A percentile compares a stretch with the other conserved stretches of the same genome.
phyloP scores from a whole-genome alignment of 1,284 basidiomycete genomes.

The Ganoderma lucidum region DNA sequence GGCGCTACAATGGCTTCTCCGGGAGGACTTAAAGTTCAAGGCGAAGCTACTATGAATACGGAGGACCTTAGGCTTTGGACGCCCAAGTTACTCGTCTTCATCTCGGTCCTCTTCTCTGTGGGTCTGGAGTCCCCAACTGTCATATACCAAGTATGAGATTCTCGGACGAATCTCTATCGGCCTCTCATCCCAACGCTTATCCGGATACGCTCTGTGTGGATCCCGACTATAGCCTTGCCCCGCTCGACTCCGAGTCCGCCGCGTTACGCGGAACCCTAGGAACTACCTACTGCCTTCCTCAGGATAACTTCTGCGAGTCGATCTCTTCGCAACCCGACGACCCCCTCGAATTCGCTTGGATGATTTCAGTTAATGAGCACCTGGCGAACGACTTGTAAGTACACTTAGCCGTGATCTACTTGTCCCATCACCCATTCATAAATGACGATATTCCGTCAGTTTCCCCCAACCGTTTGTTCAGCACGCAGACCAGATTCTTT shows the following conservation, averaged over 20 bases:
- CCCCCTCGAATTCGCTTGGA: not conserved
- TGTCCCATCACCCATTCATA: not conserved
- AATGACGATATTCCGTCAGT: not conserved
- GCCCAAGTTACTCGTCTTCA: not conserved
- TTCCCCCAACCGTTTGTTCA: not conserved
- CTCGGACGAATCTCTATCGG: not conserved
- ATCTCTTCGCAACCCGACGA: not conserved
- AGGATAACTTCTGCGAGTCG: not conserved
- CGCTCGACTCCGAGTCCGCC: not conserved
- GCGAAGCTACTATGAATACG: slow-evolving; percentile 4
- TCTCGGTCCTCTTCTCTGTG: not conserved
- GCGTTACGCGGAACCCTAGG: not conserved
- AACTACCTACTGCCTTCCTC: not conserved
- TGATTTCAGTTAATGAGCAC: not conserved
- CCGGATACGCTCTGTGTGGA: not conserved
- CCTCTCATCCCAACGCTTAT: not conserved
- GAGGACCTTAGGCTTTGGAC: not conserved
- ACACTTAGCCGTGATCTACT: not conserved
- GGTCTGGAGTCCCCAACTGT: not conserved
- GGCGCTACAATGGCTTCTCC: not conserved
- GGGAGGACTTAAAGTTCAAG: not conserved
- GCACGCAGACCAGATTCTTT: not conserved
- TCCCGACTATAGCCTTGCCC: not conserved
- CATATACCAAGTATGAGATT: not conserved
- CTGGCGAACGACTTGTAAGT: not conserved